A percentile compares a stretch with the other conserved stretches of the same genome.
Evolutionary conservation across 768 basidiomycete species (phyloP).

Genomic region (Cystofilobasidium capitatum): DNA sequence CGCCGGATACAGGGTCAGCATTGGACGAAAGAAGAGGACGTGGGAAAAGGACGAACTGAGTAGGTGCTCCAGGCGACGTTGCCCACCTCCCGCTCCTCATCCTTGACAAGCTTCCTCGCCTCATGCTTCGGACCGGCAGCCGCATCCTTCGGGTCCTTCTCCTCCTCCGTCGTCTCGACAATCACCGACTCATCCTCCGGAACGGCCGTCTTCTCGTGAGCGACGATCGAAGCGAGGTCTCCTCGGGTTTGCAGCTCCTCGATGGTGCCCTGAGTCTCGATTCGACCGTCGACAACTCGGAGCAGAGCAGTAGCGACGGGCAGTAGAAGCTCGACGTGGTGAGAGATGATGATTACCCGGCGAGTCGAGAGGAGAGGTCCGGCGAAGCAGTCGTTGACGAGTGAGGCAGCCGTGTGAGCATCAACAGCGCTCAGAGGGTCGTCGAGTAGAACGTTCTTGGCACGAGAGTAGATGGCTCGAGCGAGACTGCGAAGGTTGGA

Average conservation of each 20-base stretch:
- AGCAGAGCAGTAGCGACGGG: slow-evolving; percentile 64
- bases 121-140: slow-evolving; percentile 18
- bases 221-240: slow-evolving; percentile 52
- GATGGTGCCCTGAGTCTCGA: slow-evolving; percentile 63
- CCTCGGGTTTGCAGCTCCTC: slow-evolving; percentile 56
- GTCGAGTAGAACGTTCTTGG: slow-evolving; percentile 54
- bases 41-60: slow-evolving; percentile 31
- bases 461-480: slow-evolving; percentile 7
- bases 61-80: slow-evolving; percentile 68
- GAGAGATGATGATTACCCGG: slow-evolving; percentile 53
- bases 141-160: slow-evolving; percentile 33
- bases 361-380: not conserved
- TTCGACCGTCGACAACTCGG: slow-evolving; percentile 69
- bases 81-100: slow-evolving; percentile 70
- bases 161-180: slow-evolving; percentile 28
- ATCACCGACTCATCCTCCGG: slow-evolving; percentile 27
- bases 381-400: not conserved
- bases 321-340: slow-evolving; percentile 73
- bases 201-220: slow-evolving; percentile 42
- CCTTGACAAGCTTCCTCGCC: slow-evolving; percentile 50
- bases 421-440: slow-evolving; percentile 69
- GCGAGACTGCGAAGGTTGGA: not conserved
- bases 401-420: slow-evolving; percentile 24
- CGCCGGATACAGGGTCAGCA: not conserved
- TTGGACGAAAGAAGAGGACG: too few relatives aligned